Percentiles rank a stretch among this genome's conserved stretches.
phyloP scores from a whole-genome alignment of 106 monocot species.

The Agapanthus africanus region DNA sequence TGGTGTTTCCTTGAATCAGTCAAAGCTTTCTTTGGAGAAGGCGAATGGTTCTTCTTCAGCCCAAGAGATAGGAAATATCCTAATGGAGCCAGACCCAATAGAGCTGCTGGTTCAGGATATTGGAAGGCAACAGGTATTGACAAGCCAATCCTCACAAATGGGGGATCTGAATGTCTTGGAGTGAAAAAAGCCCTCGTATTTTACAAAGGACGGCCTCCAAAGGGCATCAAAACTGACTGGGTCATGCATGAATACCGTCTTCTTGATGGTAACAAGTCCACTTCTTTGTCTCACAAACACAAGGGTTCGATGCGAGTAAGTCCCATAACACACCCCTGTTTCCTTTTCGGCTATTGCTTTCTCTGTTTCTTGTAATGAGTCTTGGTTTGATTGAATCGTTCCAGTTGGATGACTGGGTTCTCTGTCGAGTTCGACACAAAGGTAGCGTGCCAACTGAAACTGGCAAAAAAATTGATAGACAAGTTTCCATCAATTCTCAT shows the following conservation, averaged over 20 bases:
- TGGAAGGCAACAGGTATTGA: slow-evolving; percentile 98
- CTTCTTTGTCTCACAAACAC: background rate
- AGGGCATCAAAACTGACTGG: slow-evolving; percentile 76
- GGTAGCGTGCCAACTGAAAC: background rate
- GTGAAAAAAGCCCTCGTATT: slow-evolving; percentile 92
- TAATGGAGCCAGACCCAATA: slow-evolving; percentile 74
- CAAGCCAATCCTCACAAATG: slow-evolving; percentile 40
- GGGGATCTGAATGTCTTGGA: slow-evolving; percentile 37
- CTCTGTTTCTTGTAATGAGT: background rate
- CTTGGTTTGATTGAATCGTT: background rate
- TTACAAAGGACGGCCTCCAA: slow-evolving; percentile 76
- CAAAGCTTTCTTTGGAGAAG: slow-evolving; percentile 8
- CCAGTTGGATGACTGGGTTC: slow-evolving; percentile 22
- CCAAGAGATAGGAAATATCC: slow-evolving; percentile 87
- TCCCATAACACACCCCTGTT: background rate
- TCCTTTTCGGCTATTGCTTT: background rate
- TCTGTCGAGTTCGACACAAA: slow-evolving; percentile 18
- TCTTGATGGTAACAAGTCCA: background rate
- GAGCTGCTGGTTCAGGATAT: slow-evolving; percentile 65
- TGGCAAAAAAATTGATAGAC: background rate
- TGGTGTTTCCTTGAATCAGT: background rate
- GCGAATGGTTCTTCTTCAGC: slow-evolving; percentile 88
- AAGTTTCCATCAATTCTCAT: background rate
- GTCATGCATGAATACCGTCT: slow-evolving; percentile 89
- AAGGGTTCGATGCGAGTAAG: slow-evolving; percentile 11